Evolutionary conservation across 1,284 basidiomycete species (phyloP), one percentile per base, ranked within the genome.

Genomic region (Trichosporon coremiiforme): DNA sequence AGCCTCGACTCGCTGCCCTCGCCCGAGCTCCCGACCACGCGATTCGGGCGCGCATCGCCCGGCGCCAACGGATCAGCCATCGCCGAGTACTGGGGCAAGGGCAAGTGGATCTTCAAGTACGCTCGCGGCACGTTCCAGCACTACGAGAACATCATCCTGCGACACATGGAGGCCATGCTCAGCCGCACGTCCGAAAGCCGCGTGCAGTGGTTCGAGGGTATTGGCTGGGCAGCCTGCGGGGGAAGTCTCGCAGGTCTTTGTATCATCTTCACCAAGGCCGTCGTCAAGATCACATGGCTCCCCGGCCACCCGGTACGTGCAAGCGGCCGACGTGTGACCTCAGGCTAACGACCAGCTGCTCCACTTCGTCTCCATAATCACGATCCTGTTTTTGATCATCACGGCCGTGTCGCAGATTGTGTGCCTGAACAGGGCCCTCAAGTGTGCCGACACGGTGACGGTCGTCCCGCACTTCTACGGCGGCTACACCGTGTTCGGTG

Each of bases 331-430:
- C 5, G 10, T 6, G 2, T 4, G 2, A 31, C 5, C 2, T 17
- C 2, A 17, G 12, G 45, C 60, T 66, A 38, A 68, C 45, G 35
- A 12, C 62, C 67, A 85, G 84, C 92, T 96, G 74, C 89, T 90
- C 0, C 91, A 93, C 75, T 86, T 88, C 0, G 89, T 93, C 0
- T 87, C 91, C 1, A 89, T 96, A 71, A 87, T 95, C 79, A 95
- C 93, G 0, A 89, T 97, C 74, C 84, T 95, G 45, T 84, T 95
- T 25, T 87, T 97, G 41, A 87, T 87, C 6, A 79, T 88, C 57
- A 94, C 93, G 0, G 94, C 94, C 0, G 89, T 97, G 17, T 83
- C 90, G 41, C 95, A 98, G 81, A 96, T 97, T 72, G 88, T 94
- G 62, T 95, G 93, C 79, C 86, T 97, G 45, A 95, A 96, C 80